Evolutionary conservation across 2,329 filamentous ascomycete species (phyloP).

Genomic region (Thielaviopsis musarum): DNA sequence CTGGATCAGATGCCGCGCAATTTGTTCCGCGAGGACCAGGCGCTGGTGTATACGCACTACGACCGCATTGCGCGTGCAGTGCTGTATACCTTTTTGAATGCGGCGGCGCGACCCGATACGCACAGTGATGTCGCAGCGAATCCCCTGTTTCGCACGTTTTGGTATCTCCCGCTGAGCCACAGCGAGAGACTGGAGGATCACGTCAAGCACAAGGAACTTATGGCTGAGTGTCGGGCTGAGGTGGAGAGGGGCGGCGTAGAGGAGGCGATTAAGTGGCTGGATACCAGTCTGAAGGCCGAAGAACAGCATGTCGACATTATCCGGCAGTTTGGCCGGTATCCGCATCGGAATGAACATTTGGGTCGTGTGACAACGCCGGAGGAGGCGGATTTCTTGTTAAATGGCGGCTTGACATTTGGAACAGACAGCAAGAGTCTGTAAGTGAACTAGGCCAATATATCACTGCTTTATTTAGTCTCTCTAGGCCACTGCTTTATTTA

Average conservation of each 20-base stretch:
- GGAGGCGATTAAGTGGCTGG: constrained; percentile 13
- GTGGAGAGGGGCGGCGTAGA: constrained; percentile 16
- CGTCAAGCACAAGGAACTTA: constrained; percentile 20
- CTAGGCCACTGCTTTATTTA: background rate
- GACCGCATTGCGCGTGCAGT: constrained; percentile 36
- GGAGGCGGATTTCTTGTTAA: constrained; percentile 32
- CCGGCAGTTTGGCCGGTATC: constrained; percentile 38
- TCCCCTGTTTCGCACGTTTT: constrained; percentile 32
- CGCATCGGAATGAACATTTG: constrained; percentile 36
- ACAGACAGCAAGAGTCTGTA: background rate
- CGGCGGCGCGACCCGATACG: constrained; percentile 3
- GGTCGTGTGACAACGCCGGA: constrained; percentile 31
- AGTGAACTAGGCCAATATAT: background rate
- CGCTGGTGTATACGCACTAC: constrained; percentile 34
- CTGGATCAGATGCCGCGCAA: constrained; percentile 49
- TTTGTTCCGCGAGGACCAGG: constrained; percentile 34
- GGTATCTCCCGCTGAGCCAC: constrained; percentile 44
- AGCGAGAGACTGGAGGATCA: constrained; percentile 33
- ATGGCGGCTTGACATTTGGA: constrained; percentile 25
- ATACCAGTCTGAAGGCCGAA: constrained; percentile 15
- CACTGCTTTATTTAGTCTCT: background rate
- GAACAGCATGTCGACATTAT: constrained; percentile 33
- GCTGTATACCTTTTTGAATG: constrained; percentile 16
- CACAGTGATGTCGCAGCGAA: constrained; percentile 19
- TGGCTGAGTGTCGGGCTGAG: constrained; percentile 19